Evolutionary conservation across 177 flowering plant species (phyloP).

Genomic region (Vitis hybrid): DNA sequence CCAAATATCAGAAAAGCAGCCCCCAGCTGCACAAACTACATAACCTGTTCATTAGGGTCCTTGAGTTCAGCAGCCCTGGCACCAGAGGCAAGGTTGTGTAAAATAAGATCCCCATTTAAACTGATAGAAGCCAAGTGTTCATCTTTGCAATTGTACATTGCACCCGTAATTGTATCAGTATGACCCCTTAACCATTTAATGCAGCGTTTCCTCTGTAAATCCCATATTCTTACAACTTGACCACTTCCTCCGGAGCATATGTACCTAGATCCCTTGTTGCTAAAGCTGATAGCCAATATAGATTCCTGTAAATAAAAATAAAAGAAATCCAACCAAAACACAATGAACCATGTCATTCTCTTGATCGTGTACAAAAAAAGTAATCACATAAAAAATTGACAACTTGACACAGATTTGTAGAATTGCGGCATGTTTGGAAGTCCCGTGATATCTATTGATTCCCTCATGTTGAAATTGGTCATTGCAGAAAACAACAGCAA

Average conservation of each 20-base stretch:
- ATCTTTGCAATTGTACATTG: conserved; percentile 91
- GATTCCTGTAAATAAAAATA: conserved; percentile 53
- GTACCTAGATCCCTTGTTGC: conserved; percentile 92
- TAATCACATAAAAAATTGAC: too few species aligned
- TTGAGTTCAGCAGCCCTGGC: conserved; percentile 77
- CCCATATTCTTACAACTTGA: conserved; percentile 95
- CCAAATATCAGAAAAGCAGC: conserved; percentile 6
- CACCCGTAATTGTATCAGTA: conserved; percentile 79
- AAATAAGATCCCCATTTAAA: conserved; percentile 82
- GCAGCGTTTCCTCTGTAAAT: conserved; percentile 91
- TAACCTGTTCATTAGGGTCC: conserved; percentile 93
- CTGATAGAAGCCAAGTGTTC: conserved; percentile 95
- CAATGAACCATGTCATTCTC: too few species aligned
- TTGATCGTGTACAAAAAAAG: too few species aligned
- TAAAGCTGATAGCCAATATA: conserved; percentile 78
- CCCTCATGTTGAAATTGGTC: too few species aligned
- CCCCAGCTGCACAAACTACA: conserved; percentile 15
- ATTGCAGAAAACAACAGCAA: too few species aligned
- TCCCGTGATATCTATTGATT: too few species aligned
- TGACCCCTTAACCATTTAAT: conserved; percentile 94
- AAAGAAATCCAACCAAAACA: not conserved
- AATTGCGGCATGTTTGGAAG: too few species aligned
- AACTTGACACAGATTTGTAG: too few species aligned
- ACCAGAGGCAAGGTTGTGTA: conserved; percentile 92
- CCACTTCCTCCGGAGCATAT: conserved; percentile 95